phyloP scores from a whole-genome alignment of 2,329 filamentous ascomycete species.

The Neofusicoccum cordaticola region DNA sequence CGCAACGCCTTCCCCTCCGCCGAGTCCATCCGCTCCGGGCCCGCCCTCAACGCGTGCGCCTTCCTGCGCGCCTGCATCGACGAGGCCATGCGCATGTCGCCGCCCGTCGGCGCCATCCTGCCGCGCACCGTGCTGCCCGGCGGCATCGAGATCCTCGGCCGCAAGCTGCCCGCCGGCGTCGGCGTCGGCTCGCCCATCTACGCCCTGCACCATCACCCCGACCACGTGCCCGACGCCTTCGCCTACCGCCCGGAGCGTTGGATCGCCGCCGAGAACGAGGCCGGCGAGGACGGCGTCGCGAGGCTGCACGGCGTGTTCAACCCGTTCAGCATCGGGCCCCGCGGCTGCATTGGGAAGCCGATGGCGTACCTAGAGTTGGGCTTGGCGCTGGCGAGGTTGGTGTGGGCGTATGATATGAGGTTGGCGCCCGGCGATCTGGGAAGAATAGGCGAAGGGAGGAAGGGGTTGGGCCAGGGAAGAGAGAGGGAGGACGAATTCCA shows the following conservation, averaged over 20 bases:
- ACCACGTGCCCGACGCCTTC: slow-evolving; percentile 39
- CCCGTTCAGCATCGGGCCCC: slow-evolving; percentile 68
- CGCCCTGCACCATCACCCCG: slow-evolving; percentile 39
- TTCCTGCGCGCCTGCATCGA: slow-evolving; percentile 41
- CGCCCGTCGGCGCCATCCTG: slow-evolving; percentile 39
- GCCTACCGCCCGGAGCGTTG: slow-evolving; percentile 29
- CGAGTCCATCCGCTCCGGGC: slow-evolving; percentile 39
- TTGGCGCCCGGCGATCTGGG: not conserved
- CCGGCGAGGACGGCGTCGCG: not conserved
- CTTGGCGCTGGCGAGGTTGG: slow-evolving; percentile 58
- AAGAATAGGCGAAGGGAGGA: not conserved
- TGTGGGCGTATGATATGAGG: slow-evolving; percentile 60
- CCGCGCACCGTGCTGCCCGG: slow-evolving; percentile 36
- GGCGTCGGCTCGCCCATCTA: slow-evolving; percentile 42
- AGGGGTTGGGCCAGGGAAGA: not conserved
- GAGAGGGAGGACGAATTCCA: not conserved
- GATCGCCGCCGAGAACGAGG: not conserved
- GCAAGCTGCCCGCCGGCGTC: slow-evolving; percentile 33
- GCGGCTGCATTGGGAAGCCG: slow-evolving; percentile 71
- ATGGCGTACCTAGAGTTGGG: slow-evolving; percentile 67
- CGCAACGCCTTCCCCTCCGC: slow-evolving; percentile 33
- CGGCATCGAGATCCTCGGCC: slow-evolving; percentile 26
- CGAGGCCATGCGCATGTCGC: slow-evolving; percentile 40
- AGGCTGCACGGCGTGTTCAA: slow-evolving; percentile 52
- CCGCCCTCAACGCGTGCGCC: slow-evolving; percentile 31